Evolutionary conservation across 352 stramenopile species (phyloP).

Genomic region (Pythium dissotocum): DNA sequence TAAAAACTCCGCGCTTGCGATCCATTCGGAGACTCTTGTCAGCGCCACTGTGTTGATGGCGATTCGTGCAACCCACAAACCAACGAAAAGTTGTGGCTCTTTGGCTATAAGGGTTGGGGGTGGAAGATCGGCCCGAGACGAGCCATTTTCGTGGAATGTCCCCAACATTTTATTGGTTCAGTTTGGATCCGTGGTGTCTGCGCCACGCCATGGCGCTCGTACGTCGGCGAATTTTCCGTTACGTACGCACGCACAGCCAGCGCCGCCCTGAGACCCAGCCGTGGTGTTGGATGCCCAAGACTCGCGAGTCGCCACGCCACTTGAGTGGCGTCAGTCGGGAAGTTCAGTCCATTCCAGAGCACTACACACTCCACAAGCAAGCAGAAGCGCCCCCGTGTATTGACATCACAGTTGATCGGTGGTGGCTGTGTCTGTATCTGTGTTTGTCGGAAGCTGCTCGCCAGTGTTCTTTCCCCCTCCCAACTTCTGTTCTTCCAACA

Average conservation of each 20-base stretch:
- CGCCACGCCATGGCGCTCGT: conserved; percentile 1
- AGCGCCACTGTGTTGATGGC: background rate
- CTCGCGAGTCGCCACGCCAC: background rate
- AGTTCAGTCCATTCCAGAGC: conserved; percentile 2
- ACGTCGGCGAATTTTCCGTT: conserved; percentile 7
- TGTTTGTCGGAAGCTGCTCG: conserved; percentile 1
- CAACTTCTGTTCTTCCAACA: background rate
- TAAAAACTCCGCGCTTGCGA: too few species aligned
- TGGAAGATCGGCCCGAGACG: conserved; percentile 13
- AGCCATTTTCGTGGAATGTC: conserved; percentile 18
- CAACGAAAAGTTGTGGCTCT: background rate
- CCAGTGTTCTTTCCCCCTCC: background rate
- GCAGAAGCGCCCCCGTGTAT: background rate
- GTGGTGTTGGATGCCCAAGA: background rate
- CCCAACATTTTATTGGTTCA: conserved; percentile 2
- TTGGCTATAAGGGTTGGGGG: conserved; percentile 15
- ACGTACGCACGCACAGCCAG: background rate
- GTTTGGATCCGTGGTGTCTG: background rate
- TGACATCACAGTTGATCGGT: background rate
- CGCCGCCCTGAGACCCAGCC: background rate
- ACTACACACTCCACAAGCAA: background rate
- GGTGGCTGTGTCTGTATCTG: background rate
- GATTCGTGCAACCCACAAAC: background rate
- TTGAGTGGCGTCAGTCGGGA: conserved; percentile 2
- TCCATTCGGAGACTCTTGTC: background rate